Percentiles rank a stretch among this genome's conserved stretches.
Evolutionary conservation across 2,329 filamentous ascomycete species (phyloP).

Genomic region (Shiraia sp.): DNA sequence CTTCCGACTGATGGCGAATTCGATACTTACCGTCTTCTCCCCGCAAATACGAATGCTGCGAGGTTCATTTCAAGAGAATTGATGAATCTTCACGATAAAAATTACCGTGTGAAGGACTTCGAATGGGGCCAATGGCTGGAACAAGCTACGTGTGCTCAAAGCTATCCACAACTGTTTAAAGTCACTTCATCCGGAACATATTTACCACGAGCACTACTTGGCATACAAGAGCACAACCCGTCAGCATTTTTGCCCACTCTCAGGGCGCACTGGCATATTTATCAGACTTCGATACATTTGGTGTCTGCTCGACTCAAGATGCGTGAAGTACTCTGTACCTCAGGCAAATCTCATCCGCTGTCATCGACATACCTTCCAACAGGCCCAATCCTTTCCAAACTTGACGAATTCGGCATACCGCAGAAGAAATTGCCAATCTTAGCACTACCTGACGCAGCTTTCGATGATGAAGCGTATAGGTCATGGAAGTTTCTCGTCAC

Average conservation of each 20-base stretch:
- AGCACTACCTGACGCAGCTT: neutral
- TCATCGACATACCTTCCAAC: conserved; percentile 14
- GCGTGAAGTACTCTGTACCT: conserved; percentile 11
- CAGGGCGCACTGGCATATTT: conserved; percentile 17
- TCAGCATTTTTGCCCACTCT: conserved; percentile 15
- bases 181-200: no score
- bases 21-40: conserved; percentile 18
- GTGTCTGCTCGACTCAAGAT: no score
- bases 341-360: neutral
- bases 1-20: conserved; percentile 14
- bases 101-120: neutral
- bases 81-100: neutral
- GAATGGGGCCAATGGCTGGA: conserved; percentile 15
- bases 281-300: no score
- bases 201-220: conserved; percentile 8
- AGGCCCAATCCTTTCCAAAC: neutral
- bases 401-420: neutral
- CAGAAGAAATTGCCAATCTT: conserved; percentile 8
- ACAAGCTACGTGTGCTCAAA: conserved; percentile 9
- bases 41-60: neutral
- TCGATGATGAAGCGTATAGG: conserved; percentile 1
- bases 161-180: conserved; percentile 14
- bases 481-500: conserved; percentile 21
- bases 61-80: conserved; percentile 1
- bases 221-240: conserved; percentile 3